Evolutionary conservation across 2,329 filamentous ascomycete genomes (phyloP).

Genomic region (Myriosclerotinia curreyana): DNA sequence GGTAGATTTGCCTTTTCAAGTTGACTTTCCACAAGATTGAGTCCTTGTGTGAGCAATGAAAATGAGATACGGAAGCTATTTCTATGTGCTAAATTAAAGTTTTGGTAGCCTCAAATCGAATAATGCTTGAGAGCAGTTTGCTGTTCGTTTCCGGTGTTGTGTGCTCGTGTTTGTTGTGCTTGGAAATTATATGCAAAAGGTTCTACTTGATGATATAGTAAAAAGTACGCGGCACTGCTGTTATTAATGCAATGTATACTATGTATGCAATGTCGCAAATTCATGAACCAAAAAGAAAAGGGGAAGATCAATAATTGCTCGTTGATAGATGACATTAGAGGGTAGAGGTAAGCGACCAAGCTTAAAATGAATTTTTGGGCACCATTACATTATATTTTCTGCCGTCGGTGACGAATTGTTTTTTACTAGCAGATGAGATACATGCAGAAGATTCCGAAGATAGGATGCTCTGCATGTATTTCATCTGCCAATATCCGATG

Average conservation of each 20-base stretch:
- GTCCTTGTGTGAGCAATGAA: background rate
- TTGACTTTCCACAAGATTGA: background rate
- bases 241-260: no score
- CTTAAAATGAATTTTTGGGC: background rate
- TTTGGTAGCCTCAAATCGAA: no score
- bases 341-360: background rate
- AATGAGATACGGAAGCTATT: background rate
- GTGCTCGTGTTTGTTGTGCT: background rate
- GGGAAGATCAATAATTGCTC: background rate
- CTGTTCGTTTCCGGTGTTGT: background rate
- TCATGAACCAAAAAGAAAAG: background rate
- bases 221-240: background rate
- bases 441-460: no score
- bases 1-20: background rate
- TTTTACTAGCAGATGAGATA: background rate
- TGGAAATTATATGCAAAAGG: background rate
- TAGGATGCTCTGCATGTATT: no score
- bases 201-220: background rate
- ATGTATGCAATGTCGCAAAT: no score
- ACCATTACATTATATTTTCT: background rate
- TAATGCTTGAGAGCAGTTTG: background rate
- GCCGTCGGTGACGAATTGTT: no score
- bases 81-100: no score
- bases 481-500: no score
- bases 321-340: background rate